phyloP scores from a whole-genome alignment of 352 stramenopile species.

The Globisporangium paroecandrum region DNA sequence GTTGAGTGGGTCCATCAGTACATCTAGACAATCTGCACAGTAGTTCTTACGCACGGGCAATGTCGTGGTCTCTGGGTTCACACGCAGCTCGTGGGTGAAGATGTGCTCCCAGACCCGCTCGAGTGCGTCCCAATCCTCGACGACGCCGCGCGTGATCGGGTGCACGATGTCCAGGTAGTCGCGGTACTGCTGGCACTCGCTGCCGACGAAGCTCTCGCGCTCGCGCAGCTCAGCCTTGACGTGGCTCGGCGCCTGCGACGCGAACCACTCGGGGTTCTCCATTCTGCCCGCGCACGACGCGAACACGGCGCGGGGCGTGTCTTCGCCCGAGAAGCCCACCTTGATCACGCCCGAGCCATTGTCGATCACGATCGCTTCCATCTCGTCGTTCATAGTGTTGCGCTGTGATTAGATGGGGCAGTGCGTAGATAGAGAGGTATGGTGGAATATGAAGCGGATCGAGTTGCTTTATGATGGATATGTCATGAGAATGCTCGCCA shows the following conservation, averaged over 20 bases:
- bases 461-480: neutral
- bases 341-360: conserved; percentile 83
- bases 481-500: neutral
- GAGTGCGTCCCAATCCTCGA: conserved; percentile 84
- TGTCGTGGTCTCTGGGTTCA: conserved; percentile 71
- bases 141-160: conserved; percentile 71
- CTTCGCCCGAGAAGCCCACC: conserved; percentile 81
- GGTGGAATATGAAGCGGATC: neutral
- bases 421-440: neutral
- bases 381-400: conserved; percentile 18
- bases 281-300: conserved; percentile 55
- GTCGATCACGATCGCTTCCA: conserved; percentile 85
- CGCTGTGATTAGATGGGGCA: neutral
- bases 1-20: neutral
- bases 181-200: conserved; percentile 59
- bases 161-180: conserved; percentile 68
- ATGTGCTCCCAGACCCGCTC: conserved; percentile 86
- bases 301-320: conserved; percentile 76
- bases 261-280: conserved; percentile 83
- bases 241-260: conserved; percentile 41
- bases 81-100: conserved; percentile 71
- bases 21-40: neutral
- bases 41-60: conserved; percentile 26
- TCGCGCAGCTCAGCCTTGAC: conserved; percentile 69
- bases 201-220: conserved; percentile 64